phyloP scores from a whole-genome alignment of 305 asterid species.

The Lippia alba region DNA sequence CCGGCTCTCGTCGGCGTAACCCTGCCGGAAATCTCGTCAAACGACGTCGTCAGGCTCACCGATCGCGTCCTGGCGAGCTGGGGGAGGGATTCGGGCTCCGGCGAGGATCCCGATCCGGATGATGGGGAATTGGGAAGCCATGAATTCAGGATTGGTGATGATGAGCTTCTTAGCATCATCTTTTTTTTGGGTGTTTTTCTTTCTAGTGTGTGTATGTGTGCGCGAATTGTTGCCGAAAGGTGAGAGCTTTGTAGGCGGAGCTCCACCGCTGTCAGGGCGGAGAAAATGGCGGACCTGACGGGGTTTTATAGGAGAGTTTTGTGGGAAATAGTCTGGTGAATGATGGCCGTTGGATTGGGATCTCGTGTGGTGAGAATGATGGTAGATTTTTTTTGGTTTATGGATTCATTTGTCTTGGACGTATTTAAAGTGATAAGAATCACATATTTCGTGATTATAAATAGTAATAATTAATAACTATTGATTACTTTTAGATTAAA shows the following conservation, averaged over 20 bases:
- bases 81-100: slow-evolving; percentile 58
- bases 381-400: not conserved
- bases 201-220: not conserved
- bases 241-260: not conserved
- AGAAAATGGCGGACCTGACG: slow-evolving; percentile 14
- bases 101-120: slow-evolving; percentile 40
- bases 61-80: slow-evolving; percentile 54
- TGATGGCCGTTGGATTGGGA: slow-evolving; percentile 17
- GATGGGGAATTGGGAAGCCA: slow-evolving; percentile 50
- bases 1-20: slow-evolving; percentile 28
- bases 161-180: slow-evolving; percentile 75
- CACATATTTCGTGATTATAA: too few species aligned
- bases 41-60: slow-evolving; percentile 41
- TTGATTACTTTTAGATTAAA: too few species aligned
- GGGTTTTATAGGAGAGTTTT: slow-evolving; percentile 16
- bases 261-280: slow-evolving; percentile 28
- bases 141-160: slow-evolving; percentile 66
- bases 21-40: slow-evolving; percentile 46
- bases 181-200: not conserved
- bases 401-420: not conserved
- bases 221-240: not conserved
- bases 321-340: not conserved
- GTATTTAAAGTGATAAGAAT: too few species aligned
- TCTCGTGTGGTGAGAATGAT: not conserved
- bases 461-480: too few species aligned